Base-by-base conservation (phyloP, 139 green algal species). In the Mesostigma viride region DNA sequence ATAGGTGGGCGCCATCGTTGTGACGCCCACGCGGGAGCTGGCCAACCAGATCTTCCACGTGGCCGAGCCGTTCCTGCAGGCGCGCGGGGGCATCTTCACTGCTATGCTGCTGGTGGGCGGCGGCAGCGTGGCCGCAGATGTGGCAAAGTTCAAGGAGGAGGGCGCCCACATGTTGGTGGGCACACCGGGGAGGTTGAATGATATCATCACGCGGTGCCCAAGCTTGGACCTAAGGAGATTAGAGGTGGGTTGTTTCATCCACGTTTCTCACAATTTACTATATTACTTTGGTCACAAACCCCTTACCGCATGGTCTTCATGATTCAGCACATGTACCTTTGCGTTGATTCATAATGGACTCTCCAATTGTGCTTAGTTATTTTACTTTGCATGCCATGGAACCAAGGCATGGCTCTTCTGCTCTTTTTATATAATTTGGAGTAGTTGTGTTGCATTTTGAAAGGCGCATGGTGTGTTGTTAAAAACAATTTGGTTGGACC, bases 21-120 rank as follows among this genome's bases (percentile, higher is more conserved):
- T 98, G 3, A 91, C 86, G 11, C 92, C 92, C 0, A 98, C 92
- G 0, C 71, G 92, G 2, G 92, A 98, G 83, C 85, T 98, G 14
- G 87, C 92, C 1, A 71, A 76, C 22, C 92, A 98, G 69, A 97
- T 95, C 17, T 76, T 78, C 31, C 57, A 56, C 2, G 92, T 98
- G 1, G 86, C 87, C 22, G 31, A 77, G 36, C 87, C 86, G 0
- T 94, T 97, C 51, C 27, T 95, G 1, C 69, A 46, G 0, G 85
- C 53, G 24, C 35, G 32, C 31, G 60, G 40, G 28, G 22, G 11
- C 0, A 14, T 76, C 0, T 51, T 28, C 17, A n/a, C n/a, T n/a
- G 31, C 51, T 26, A 6, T 31, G 62, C 68, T 81, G 17, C 59
- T 82, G 11, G 76, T 81, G 48, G 76, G 76, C 27, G 76, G 76